Evolutionary conservation across 306 rosid genomes (phyloP).

Genomic region (Rosa lucieae): DNA sequence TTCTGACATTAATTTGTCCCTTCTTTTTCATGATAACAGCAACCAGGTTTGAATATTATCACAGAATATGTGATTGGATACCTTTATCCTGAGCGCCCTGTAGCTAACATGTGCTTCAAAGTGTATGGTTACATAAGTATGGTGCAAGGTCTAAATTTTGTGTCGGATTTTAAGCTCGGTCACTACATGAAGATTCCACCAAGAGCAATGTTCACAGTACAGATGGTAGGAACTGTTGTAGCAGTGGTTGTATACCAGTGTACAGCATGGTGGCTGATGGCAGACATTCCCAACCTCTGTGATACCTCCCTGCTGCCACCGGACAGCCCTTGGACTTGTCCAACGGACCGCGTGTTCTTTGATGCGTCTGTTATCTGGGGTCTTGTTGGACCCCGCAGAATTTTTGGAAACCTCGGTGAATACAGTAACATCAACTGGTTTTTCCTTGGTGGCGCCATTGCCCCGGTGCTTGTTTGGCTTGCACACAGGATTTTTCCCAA

Average conservation of each 20-base stretch:
- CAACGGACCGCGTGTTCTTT: constrained; percentile 70
- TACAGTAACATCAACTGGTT: constrained; percentile 60
- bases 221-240: constrained; percentile 68
- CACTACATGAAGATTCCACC: constrained; percentile 99
- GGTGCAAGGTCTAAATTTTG: constrained; percentile 68
- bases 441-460: constrained; percentile 71
- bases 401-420: constrained; percentile 79
- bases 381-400: constrained; percentile 80
- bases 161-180: constrained; percentile 81
- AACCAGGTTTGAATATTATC: too few relatives aligned
- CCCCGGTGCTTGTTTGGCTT: constrained; percentile 68
- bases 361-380: constrained; percentile 95
- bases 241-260: constrained; percentile 53
- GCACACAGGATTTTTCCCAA: constrained; percentile 62
- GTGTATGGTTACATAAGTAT: constrained; percentile 91
- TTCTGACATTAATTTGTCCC: too few relatives aligned
- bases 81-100: constrained; percentile 80
- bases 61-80: constrained; percentile 69
- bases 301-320: constrained; percentile 44
- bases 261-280: constrained; percentile 92
- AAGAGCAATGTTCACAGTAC: constrained; percentile 86
- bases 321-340: constrained; percentile 80
- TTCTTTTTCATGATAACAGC: too few relatives aligned
- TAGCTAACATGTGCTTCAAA: constrained; percentile 95
- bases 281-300: constrained; percentile 57